Evolutionary conservation across 1,284 basidiomycete genomes (phyloP), one percentile per base, ranked within the genome.

Genomic region (Cutaneotrichosporon spelunceum): DNA sequence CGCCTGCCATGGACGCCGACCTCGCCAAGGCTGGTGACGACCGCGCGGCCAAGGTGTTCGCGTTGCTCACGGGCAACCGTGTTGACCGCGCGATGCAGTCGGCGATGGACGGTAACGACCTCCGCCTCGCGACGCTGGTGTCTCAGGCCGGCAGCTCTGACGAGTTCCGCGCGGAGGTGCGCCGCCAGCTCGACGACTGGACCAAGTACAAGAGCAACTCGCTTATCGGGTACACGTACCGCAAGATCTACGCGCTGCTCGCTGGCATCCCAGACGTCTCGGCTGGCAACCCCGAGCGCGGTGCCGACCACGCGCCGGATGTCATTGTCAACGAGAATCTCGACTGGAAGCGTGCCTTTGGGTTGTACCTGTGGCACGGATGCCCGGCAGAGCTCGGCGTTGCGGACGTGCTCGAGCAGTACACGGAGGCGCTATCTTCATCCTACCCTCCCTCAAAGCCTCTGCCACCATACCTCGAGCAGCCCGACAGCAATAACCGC

Each of bases 301-400:
- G 68, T 78, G 83, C 63, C 34, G 88, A 88, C 68, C 81, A 82
- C 26, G 84, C 85, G 69, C 76, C 83, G 2, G 87, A 90, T 60
- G 78, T 92, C 23, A 82, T 85, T 57, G 82, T 96, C n/a, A 83
- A 87, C n/a, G 82, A 86, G 57, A 89, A 86, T 1, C 80, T 98
- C 56, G 94, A 96, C 76, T 99, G 96, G 96, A 95, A 95, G 78
- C 87, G 93, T 16, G 88, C 89, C 0, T 90, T 99, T 70, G 96
- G 93, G 1, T 80, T 97, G 52, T 88, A 89, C 67, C 80, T 99
- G 16, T 99, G 96, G 96, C 97, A 89, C 76, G 88, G 86, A 1
- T 83, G 87, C 56, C 82, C 86, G 0, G 84, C 90, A 70, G 88
- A 93, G 62, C 83, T 87, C 2, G 81, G 88, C 3, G 85, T 93